phyloP scores from a whole-genome alignment of 179 eudicot genomes.

The Drosera spatulata region DNA sequence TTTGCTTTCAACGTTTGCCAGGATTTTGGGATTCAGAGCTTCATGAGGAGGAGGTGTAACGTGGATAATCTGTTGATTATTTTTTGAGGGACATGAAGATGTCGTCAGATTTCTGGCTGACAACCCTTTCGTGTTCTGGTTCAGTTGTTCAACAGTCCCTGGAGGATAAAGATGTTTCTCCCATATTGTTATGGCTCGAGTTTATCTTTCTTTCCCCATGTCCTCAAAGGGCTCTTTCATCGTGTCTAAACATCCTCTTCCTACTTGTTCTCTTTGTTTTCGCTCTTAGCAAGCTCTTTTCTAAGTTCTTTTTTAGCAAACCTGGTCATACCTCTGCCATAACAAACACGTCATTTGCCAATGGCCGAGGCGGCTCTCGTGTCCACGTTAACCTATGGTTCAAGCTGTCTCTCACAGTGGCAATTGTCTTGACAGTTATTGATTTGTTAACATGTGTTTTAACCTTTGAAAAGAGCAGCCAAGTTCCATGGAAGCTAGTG shows the following conservation, averaged over 20 bases:
- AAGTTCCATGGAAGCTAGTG: slow-evolving; percentile 29
- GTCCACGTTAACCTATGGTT: slow-evolving; percentile 35
- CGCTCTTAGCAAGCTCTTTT: slow-evolving; percentile 25
- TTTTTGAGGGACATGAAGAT: slow-evolving; percentile 7
- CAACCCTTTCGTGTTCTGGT: slow-evolving; percentile 53
- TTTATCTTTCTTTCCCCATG: slow-evolving; percentile 84
- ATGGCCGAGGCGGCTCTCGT: neutral
- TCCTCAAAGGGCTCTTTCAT: slow-evolving; percentile 53
- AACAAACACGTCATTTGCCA: slow-evolving; percentile 4
- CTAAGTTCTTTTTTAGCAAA: slow-evolving; percentile 21
- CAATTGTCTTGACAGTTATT: slow-evolving; percentile 21
- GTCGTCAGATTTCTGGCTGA: slow-evolving; percentile 50
- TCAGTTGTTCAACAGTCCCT: slow-evolving; percentile 15
- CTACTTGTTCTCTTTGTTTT: slow-evolving; percentile 34
- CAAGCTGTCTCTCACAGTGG: slow-evolving; percentile 29
- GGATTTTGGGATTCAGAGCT: neutral
- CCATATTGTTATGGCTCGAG: slow-evolving; percentile 40
- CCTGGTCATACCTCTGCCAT: slow-evolving; percentile 9
- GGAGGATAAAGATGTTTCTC: slow-evolving; percentile 12
- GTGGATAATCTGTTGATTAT: neutral
- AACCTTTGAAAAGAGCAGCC: slow-evolving; percentile 19
- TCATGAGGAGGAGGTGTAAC: neutral
- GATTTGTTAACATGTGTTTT: slow-evolving; percentile 26
- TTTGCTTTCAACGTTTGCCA: no score
- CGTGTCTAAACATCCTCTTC: slow-evolving; percentile 44